These are phyloP conservation scores for Periconia macrospinosa DNA, from an alignment of 2,329 filamentous ascomycete species.

Conservation along the genomic window DNA sequence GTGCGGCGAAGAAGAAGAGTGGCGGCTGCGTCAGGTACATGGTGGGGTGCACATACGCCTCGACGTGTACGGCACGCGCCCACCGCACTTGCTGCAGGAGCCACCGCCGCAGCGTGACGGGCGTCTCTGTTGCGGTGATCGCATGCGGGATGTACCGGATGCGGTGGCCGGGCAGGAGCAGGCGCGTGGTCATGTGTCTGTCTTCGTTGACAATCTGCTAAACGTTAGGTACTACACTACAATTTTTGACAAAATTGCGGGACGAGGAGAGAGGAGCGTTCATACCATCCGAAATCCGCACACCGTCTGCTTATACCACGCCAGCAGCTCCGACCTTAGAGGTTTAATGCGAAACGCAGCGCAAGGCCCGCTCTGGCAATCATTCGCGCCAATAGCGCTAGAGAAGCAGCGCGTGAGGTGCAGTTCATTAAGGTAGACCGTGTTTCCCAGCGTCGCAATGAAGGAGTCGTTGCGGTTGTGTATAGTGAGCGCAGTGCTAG, in stretches of 20 bases:
- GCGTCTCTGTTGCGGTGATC: slow-evolving; percentile 42
- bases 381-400: slow-evolving; percentile 21
- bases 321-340: slow-evolving; percentile 31
- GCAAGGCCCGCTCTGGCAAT: slow-evolving; percentile 44
- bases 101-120: slow-evolving; percentile 38
- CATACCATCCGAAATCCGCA: slow-evolving; percentile 36
- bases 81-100: slow-evolving; percentile 43
- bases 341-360: slow-evolving; percentile 38
- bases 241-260: no score
- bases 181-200: slow-evolving; percentile 41
- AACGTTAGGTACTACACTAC: no score
- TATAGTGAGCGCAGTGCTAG: slow-evolving; percentile 36
- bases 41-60: slow-evolving; percentile 38
- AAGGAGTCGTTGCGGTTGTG: slow-evolving; percentile 25
- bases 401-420: slow-evolving; percentile 1
- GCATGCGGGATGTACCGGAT: slow-evolving; percentile 39
- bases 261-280: not conserved
- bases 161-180: slow-evolving; percentile 38
- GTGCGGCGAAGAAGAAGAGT: slow-evolving; percentile 38
- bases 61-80: slow-evolving; percentile 41
- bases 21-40: slow-evolving; percentile 41
- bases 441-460: slow-evolving; percentile 1
- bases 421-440: not conserved
- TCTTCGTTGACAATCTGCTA: slow-evolving; percentile 45
- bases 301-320: slow-evolving; percentile 43